Conservation (phyloP, 257 asterid species). For the Craterostigma plantagineum region DNA sequence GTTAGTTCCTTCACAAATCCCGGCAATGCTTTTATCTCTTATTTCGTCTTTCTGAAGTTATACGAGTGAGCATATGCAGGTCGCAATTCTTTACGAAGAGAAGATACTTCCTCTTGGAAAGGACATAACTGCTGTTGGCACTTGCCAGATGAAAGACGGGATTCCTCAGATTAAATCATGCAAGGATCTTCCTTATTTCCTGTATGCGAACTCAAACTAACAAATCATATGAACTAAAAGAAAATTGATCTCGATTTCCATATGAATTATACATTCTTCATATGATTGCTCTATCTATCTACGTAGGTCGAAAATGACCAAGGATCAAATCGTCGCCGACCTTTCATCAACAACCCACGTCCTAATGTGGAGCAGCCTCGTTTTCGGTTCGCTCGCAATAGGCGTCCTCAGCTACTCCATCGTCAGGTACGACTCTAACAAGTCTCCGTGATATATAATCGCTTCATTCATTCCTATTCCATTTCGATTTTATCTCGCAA, state of each 20-base stretch:
- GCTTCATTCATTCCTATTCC: neutral
- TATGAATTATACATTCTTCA: too few relatives aligned
- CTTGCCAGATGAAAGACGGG: constrained; percentile 45
- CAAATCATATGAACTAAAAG: too few relatives aligned
- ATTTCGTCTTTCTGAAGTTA: constrained; percentile 8
- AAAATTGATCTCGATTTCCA: too few relatives aligned
- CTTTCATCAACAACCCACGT: constrained; percentile 48
- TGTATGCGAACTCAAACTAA: constrained; percentile 40
- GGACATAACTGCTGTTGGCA: constrained; percentile 69
- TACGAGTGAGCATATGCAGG: constrained; percentile 17
- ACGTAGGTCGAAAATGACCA: constrained; percentile 51
- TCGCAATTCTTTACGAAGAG: constrained; percentile 78
- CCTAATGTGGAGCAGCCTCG: constrained; percentile 55
- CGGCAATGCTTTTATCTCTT: constrained; percentile 7
- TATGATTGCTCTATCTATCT: neutral
- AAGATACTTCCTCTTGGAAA: constrained; percentile 75
- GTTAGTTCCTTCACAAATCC: constrained; percentile 33
- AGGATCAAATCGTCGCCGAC: constrained; percentile 61
- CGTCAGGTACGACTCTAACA: constrained; percentile 36
- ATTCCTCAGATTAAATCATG: constrained; percentile 52
- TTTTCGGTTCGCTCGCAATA: constrained; percentile 56
- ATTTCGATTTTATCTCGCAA: constrained; percentile 11
- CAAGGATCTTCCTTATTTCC: constrained; percentile 67
- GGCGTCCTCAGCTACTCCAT: constrained; percentile 64
- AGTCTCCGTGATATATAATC: neutral